Percentiles rank a stretch among this genome's conserved stretches.
phyloP scores from a whole-genome alignment of 768 basidiomycete species.

The Cyclocybe aegerita region DNA sequence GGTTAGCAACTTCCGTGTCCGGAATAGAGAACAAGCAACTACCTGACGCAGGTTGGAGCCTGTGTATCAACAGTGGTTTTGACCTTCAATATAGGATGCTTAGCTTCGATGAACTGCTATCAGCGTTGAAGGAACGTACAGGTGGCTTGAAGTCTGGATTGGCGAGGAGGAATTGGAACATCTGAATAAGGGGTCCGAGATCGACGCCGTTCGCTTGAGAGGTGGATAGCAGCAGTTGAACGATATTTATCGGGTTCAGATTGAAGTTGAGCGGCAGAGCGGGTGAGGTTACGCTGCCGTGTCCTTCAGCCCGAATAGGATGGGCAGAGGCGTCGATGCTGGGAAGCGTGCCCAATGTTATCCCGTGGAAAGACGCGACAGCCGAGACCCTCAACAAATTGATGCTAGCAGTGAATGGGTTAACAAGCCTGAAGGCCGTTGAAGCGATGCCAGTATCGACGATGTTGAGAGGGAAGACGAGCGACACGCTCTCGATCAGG shows the following conservation, averaged over 20 bases:
- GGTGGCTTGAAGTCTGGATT: slow-evolving; percentile 52
- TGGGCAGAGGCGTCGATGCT: slow-evolving; percentile 51
- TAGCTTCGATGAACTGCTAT: background rate
- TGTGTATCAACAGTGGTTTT: slow-evolving; percentile 52
- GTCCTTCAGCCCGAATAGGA: slow-evolving; percentile 61
- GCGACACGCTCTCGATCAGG: slow-evolving; percentile 52
- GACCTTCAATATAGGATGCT: slow-evolving; percentile 33
- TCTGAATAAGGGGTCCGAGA: slow-evolving; percentile 54
- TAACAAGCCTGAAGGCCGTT: slow-evolving; percentile 55
- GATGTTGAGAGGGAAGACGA: slow-evolving; percentile 64
- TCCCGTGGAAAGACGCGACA: slow-evolving; percentile 50
- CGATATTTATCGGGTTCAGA: slow-evolving; percentile 59
- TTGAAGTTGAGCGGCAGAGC: slow-evolving; percentile 63
- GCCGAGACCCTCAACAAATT: slow-evolving; percentile 57
- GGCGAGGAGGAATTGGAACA: slow-evolving; percentile 54
- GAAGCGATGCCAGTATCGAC: slow-evolving; percentile 58
- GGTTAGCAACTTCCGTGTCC: slow-evolving; percentile 4
- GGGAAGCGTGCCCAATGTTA: slow-evolving; percentile 60
- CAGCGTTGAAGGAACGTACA: slow-evolving; percentile 30
- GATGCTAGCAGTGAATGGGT: slow-evolving; percentile 75
- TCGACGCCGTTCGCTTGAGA: slow-evolving; percentile 55
- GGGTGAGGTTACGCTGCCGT: slow-evolving; percentile 56
- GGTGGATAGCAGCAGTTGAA: slow-evolving; percentile 49
- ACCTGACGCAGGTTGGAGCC: slow-evolving; percentile 61
- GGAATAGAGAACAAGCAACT: slow-evolving; percentile 1